Conservation (phyloP, 2,329 filamentous ascomycete genomes). For the Aspergillus clavatus region DNA sequence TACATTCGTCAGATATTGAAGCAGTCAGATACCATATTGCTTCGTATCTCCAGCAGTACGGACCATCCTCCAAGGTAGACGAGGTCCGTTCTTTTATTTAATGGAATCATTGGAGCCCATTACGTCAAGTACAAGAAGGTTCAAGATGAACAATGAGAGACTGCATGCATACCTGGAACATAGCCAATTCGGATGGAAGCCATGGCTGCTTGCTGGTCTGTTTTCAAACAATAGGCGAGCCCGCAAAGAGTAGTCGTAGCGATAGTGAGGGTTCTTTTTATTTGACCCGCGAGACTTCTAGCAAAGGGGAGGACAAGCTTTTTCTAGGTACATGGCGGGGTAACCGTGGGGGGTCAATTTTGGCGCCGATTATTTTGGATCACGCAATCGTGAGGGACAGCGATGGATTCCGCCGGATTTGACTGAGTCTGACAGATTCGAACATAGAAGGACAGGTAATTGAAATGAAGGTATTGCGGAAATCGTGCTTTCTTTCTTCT, state of each 20-base stretch:
- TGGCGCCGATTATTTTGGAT: not conserved
- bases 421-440: too few species aligned
- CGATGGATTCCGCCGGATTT: too few species aligned
- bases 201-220: slow-evolving; percentile 22
- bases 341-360: not conserved
- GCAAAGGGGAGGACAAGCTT: not conserved
- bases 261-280: not conserved
- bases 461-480: not conserved
- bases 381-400: not conserved
- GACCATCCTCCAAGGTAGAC: too few species aligned
- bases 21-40: too few species aligned
- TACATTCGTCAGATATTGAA: not conserved
- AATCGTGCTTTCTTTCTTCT: not conserved
- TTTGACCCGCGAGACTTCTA: not conserved
- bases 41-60: too few species aligned
- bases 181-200: slow-evolving; percentile 42
- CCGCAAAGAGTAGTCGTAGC: too few species aligned
- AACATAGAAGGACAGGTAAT: not conserved
- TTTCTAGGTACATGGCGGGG: not conserved
- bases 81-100: not conserved
- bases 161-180: slow-evolving; percentile 37
- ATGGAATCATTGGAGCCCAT: not conserved
- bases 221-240: slow-evolving; percentile 13
- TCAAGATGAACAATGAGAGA: slow-evolving; percentile 1
- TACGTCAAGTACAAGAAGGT: not conserved